Conservation (phyloP, 164 flowering plant genomes). For the Vitis riparia region DNA sequence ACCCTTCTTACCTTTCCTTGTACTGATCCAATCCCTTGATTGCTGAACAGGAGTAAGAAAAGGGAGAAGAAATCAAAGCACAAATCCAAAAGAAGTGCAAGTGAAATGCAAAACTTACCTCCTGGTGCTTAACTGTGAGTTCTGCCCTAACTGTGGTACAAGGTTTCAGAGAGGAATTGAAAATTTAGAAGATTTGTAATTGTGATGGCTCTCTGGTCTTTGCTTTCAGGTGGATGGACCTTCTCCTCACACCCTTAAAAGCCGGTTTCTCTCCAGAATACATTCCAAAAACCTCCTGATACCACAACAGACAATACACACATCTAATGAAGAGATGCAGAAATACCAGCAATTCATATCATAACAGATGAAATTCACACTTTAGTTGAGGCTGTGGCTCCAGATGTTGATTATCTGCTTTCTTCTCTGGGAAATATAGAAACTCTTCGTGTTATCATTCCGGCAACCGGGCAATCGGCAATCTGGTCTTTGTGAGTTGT, state of each 20-base stretch:
- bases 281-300: not conserved
- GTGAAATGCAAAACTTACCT: constrained; percentile 35
- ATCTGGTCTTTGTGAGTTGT: too few relatives aligned
- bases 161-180: too few relatives aligned
- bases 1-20: not conserved
- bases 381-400: too few relatives aligned
- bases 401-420: too few relatives aligned
- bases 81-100: constrained; percentile 54
- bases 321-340: not conserved
- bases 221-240: constrained; percentile 9
- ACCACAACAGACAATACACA: not conserved
- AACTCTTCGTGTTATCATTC: too few relatives aligned
- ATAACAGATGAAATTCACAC: too few relatives aligned
- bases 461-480: too few relatives aligned
- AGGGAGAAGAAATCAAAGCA: constrained; percentile 82
- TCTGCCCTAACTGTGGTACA: not conserved
- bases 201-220: not conserved
- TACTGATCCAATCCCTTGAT: constrained; percentile 3
- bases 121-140: constrained; percentile 14
- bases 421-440: too few relatives aligned
- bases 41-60: constrained; percentile 45
- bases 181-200: too few relatives aligned
- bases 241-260: not conserved
- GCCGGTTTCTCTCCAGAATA: not conserved
- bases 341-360: too few relatives aligned